Evolutionary conservation across 202 grass and related monocot species (phyloP).

Genomic region (Tripidium arundinaceum): DNA sequence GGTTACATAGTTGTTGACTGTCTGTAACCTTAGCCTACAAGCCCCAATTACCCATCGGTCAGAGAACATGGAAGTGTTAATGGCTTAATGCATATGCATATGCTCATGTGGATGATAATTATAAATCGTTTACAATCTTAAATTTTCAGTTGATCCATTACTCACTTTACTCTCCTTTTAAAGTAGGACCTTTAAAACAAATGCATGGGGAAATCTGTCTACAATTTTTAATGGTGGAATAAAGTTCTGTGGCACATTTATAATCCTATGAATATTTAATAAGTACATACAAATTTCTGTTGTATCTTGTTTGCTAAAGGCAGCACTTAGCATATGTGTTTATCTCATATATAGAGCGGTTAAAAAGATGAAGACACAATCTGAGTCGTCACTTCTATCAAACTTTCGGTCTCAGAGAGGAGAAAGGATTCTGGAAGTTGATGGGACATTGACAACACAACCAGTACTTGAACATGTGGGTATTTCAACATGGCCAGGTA

Average conservation of each 20-base stretch:
- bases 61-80: not conserved
- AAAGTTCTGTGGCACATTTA: conserved; percentile 7
- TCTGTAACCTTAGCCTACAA: conserved; percentile 1
- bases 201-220: too few relatives aligned
- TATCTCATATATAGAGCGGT: conserved; percentile 68
- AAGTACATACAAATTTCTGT: conserved; percentile 24
- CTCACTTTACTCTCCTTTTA: conserved; percentile 5
- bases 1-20: not conserved
- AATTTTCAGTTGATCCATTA: not conserved
- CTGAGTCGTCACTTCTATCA: conserved; percentile 79
- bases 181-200: too few relatives aligned
- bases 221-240: not conserved
- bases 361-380: conserved; percentile 96
- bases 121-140: not conserved
- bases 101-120: conserved; percentile 18
- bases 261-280: conserved; percentile 7
- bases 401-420: conserved; percentile 58
- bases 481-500: conserved; percentile 91
- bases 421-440: conserved; percentile 88
- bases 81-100: not conserved
- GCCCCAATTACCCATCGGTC: not conserved
- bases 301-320: conserved; percentile 35
- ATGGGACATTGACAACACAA: conserved; percentile 95
- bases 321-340: conserved; percentile 35
- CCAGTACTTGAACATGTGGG: conserved; percentile 95